Conservation (phyloP, 148 eudicot species). For the Amaranthus cruentus region DNA sequence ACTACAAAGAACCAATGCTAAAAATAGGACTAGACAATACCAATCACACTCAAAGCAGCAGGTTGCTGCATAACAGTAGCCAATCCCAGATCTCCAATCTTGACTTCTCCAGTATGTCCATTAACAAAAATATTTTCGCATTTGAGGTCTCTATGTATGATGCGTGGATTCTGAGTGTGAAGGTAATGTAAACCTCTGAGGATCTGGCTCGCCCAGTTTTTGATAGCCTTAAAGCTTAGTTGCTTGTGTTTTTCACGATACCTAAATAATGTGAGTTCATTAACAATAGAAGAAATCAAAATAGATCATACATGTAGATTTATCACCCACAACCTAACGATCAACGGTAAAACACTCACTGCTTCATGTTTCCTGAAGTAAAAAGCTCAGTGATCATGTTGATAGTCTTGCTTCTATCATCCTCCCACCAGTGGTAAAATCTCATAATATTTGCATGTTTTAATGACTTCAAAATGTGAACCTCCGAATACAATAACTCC, state of each 20-base stretch:
- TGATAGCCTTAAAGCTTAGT: constrained; percentile 65
- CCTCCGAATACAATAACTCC: constrained; percentile 63
- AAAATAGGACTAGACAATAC: constrained; percentile 22
- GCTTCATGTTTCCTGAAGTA: constrained; percentile 78
- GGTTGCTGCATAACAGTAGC: constrained; percentile 65
- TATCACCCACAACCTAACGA: neutral
- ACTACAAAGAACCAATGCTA: neutral
- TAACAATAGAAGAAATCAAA: neutral
- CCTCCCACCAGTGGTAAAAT: constrained; percentile 70
- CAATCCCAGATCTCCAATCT: constrained; percentile 87
- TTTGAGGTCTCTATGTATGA: constrained; percentile 79
- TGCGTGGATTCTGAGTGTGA: constrained; percentile 63
- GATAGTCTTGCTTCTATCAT: constrained; percentile 50
- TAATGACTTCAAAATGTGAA: constrained; percentile 59
- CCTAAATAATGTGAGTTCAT: constrained; percentile 25
- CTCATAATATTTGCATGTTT: constrained; percentile 70
- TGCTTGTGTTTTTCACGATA: constrained; percentile 68
- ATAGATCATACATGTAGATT: neutral
- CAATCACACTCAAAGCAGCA: constrained; percentile 66
- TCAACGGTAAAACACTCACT: constrained; percentile 41
- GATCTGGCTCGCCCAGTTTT: constrained; percentile 83
- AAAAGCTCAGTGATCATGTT: constrained; percentile 84
- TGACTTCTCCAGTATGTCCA: constrained; percentile 80
- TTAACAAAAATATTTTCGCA: constrained; percentile 84
- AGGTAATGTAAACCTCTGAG: constrained; percentile 70